phyloP scores from a whole-genome alignment of 768 basidiomycete species.

The Obba rivulosa region DNA sequence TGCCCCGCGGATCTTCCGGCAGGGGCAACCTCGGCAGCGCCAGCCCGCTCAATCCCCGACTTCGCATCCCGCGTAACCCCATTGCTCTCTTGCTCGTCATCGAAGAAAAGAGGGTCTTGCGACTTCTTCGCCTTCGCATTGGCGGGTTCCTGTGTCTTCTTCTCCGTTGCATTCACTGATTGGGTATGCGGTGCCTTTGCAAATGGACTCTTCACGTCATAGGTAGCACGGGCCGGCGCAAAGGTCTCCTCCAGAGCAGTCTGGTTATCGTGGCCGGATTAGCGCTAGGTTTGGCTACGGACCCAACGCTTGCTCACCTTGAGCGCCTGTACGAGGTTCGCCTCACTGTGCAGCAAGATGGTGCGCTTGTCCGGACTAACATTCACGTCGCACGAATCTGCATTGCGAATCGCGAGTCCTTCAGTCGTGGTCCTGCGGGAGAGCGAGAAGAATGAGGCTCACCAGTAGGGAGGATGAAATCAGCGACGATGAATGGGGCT shows the following conservation, averaged over 20 bases:
- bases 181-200: neutral
- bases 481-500: slow-evolving; percentile 75
- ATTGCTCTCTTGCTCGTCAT: slow-evolving; percentile 11
- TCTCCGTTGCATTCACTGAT: too few relatives aligned
- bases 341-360: slow-evolving; percentile 85
- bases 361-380: slow-evolving; percentile 97
- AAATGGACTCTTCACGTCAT: slow-evolving; percentile 35
- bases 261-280: slow-evolving; percentile 30
- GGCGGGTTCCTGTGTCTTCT: too few relatives aligned
- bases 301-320: slow-evolving; percentile 44
- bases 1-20: neutral
- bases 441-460: slow-evolving; percentile 16
- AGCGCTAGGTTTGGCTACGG: neutral
- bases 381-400: slow-evolving; percentile 87
- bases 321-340: slow-evolving; percentile 67
- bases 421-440: too few relatives aligned
- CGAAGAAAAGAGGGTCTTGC: slow-evolving; percentile 15
- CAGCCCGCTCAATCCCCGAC: too few relatives aligned
- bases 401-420: too few relatives aligned
- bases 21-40: neutral
- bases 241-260: slow-evolving; percentile 62
- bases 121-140: neutral
- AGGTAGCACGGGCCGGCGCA: slow-evolving; percentile 69
- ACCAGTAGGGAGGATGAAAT: slow-evolving; percentile 82
- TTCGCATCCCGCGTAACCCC: neutral